A percentile compares a stretch with the other conserved stretches of the same genome.
Evolutionary conservation across 306 rosid species (phyloP).

Genomic region (Adenanthera pavonina): DNA sequence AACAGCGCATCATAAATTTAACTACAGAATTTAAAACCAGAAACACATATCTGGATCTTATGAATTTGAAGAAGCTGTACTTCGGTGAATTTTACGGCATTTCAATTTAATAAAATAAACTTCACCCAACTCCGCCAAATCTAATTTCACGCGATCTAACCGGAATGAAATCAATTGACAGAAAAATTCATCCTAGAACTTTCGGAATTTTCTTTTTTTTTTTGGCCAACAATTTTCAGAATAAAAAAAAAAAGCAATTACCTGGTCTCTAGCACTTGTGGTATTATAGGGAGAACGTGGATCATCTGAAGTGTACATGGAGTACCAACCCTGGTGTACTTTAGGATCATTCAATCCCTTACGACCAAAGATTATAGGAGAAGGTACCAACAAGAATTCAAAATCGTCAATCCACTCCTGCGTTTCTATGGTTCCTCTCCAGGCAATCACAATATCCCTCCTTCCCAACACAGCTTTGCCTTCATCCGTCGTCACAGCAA

Average conservation of each 20-base stretch:
- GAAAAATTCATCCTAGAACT: background rate
- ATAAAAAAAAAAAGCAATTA: background rate
- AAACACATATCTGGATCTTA: too few species aligned
- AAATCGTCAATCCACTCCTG: constrained; percentile 73
- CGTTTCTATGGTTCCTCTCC: constrained; percentile 27
- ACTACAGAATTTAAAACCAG: too few species aligned
- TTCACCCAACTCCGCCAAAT: too few species aligned
- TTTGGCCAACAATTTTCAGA: too few species aligned
- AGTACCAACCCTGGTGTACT: constrained; percentile 76
- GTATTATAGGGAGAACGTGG: constrained; percentile 41
- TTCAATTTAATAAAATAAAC: too few species aligned
- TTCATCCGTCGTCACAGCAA: constrained; percentile 77
- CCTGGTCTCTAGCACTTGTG: constrained; percentile 70
- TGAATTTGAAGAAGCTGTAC: background rate
- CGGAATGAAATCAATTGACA: background rate
- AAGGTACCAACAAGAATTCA: constrained; percentile 48
- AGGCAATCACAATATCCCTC: constrained; percentile 76
- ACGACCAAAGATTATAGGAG: constrained; percentile 50
- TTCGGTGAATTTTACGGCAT: background rate
- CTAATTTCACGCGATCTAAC: background rate
- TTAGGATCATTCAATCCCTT: background rate
- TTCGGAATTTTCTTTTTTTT: too few species aligned
- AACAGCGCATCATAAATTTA: too few species aligned
- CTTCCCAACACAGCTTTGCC: constrained; percentile 66
- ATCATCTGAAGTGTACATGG: constrained; percentile 67